Evolutionary conservation across 2,329 filamentous ascomycete genomes (phyloP).

Genomic region (Leptosphaerulina australis): DNA sequence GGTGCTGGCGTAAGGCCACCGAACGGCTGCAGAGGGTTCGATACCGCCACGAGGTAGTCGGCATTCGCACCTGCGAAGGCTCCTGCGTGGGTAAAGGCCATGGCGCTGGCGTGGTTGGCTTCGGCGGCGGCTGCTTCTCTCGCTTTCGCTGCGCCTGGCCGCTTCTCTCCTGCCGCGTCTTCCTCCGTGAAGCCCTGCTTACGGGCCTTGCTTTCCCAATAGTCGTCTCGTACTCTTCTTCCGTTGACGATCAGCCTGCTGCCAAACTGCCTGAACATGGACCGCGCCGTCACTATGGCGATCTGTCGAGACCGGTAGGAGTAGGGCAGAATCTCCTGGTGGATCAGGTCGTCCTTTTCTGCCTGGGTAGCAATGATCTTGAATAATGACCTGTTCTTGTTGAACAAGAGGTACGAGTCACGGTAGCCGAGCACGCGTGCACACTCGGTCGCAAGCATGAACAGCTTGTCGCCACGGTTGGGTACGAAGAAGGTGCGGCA

Average conservation of each 20-base stretch:
- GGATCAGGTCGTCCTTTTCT: constrained; percentile 95
- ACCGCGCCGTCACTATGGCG: constrained; percentile 93
- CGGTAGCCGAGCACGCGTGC: constrained; percentile 91
- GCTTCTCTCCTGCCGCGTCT: constrained; percentile 92
- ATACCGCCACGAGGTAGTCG: constrained; percentile 39
- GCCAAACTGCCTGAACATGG: constrained; percentile 98
- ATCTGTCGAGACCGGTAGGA: constrained; percentile 98
- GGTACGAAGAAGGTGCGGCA: constrained; percentile 94
- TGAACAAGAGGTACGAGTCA: constrained; percentile 97
- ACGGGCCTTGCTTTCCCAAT: constrained; percentile 96
- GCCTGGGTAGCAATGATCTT: constrained; percentile 97
- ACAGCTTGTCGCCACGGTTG: constrained; percentile 88
- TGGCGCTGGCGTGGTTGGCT: constrained; percentile 60
- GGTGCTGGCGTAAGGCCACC: constrained; percentile 68
- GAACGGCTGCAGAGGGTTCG: constrained; percentile 51
- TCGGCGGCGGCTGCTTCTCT: constrained; percentile 78
- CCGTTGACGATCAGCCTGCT: constrained; percentile 91
- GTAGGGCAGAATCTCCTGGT: constrained; percentile 93
- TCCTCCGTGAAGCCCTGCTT: constrained; percentile 99
- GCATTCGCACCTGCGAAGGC: constrained; percentile 42
- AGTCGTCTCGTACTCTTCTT: constrained; percentile 91
- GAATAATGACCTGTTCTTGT: constrained; percentile 94
- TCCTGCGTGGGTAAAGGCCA: constrained; percentile 40
- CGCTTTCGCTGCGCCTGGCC: constrained; percentile 87
- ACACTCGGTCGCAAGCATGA: constrained; percentile 98